Percentiles rank a stretch among this genome's conserved stretches.
phyloP scores from a whole-genome alignment of 495 filamentous ascomycete genomes.

The Penicillium mononematosum region DNA sequence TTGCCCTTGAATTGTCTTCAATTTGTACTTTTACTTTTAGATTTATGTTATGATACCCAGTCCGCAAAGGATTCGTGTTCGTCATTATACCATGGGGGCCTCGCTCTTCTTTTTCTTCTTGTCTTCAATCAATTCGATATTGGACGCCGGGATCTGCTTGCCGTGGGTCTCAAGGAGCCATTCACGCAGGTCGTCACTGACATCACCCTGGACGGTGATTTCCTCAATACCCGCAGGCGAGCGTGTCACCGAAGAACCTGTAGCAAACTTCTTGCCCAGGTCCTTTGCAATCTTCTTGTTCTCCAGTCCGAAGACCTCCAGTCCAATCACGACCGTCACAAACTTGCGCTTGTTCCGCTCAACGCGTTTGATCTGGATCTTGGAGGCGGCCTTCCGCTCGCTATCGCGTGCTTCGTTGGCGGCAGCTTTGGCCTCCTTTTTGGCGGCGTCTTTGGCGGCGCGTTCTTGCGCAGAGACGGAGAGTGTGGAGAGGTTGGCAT shows the following conservation, averaged over 20 bases:
- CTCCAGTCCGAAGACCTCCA: slow-evolving; percentile 88
- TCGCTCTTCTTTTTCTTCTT: slow-evolving; percentile 70
- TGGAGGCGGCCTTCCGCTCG: slow-evolving; percentile 71
- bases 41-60: slow-evolving; percentile 34
- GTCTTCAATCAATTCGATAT: slow-evolving; percentile 90
- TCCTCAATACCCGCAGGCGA: slow-evolving; percentile 82
- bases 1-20: slow-evolving; percentile 8
- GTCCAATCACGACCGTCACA: slow-evolving; percentile 83
- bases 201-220: slow-evolving; percentile 96
- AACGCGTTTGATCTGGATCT: slow-evolving; percentile 90
- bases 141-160: slow-evolving; percentile 80
- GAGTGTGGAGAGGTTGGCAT: slow-evolving; percentile 77
- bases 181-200: slow-evolving; percentile 91
- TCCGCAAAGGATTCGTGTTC: slow-evolving; percentile 20
- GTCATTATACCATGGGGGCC: slow-evolving; percentile 19
- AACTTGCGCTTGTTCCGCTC: slow-evolving; percentile 97
- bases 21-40: slow-evolving; percentile 16
- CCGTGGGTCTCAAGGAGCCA: slow-evolving; percentile 83
- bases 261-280: slow-evolving; percentile 65
- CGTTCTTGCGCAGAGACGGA: slow-evolving; percentile 87
- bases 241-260: slow-evolving; percentile 89
- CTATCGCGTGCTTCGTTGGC: slow-evolving; percentile 75
- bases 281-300: slow-evolving; percentile 76
- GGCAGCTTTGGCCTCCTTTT: slow-evolving; percentile 91
- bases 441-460: slow-evolving; percentile 88